These are phyloP conservation scores for Crithidia brevicula DNA, from an alignment of 208 protist genomes.

Conservation along the genomic window DNA sequence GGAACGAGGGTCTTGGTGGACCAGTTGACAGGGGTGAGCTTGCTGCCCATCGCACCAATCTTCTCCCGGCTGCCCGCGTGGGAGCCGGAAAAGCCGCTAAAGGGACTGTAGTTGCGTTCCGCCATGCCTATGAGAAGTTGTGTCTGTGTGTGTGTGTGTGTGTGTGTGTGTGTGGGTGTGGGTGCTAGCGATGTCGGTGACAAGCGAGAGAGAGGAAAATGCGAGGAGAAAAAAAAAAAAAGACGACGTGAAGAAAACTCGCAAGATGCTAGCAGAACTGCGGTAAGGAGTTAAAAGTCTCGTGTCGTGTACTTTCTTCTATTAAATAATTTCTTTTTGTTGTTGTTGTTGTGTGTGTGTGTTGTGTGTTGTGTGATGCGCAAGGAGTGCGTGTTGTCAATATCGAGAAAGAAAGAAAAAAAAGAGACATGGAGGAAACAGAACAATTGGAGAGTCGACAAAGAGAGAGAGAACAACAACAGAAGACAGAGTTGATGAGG, in stretches of 20 bases:
- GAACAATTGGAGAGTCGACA: too few relatives aligned
- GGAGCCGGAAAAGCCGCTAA: constrained; percentile 57
- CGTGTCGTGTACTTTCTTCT: too few relatives aligned
- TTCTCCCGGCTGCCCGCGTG: constrained; percentile 3
- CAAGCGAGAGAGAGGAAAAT: constrained; percentile 12
- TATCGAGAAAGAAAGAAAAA: constrained; percentile 17
- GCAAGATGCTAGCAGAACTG: too few relatives aligned
- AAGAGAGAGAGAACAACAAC: constrained; percentile 6
- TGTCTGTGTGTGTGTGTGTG: background rate
- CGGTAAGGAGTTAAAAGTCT: too few relatives aligned
- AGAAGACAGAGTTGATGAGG: too few relatives aligned
- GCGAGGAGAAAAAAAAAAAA: background rate
- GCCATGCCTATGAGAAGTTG: constrained; percentile 32
- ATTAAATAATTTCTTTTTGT: too few relatives aligned
- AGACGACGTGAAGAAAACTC: constrained; percentile 15
- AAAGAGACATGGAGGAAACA: constrained; percentile 18
- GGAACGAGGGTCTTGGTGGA: constrained; percentile 55
- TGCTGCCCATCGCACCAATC: constrained; percentile 37
- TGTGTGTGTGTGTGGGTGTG: background rate
- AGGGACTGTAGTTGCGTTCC: constrained; percentile 81
- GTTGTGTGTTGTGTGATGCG: too few relatives aligned
- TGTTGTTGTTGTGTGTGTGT: too few relatives aligned
- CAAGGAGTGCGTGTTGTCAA: too few relatives aligned
- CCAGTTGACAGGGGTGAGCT: constrained; percentile 79
- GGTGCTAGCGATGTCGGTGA: background rate